Evolutionary conservation across 2,329 filamentous ascomycete species (phyloP), one percentile per base, ranked within the genome.

Genomic region (Davidsoniella eucalypti): DNA sequence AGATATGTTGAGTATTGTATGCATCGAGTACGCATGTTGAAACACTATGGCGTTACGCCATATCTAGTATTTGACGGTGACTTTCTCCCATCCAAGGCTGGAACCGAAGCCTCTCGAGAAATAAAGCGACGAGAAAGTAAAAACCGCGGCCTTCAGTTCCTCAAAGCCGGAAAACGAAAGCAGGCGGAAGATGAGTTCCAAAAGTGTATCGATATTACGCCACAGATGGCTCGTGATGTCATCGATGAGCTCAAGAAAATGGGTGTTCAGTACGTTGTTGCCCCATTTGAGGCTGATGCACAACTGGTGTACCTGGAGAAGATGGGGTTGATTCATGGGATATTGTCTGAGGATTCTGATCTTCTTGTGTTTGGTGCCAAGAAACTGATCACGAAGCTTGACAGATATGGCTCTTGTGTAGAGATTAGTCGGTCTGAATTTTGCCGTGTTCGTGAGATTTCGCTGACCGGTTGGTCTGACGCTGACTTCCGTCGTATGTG

Each of bases 51-150:
- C 21, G 78, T 96, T 39, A 94, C 74, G n/a, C 92, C 92, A 0
- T 98, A 93, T 63, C 68, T 98, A 50, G 84, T 98, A 36, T 98
- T 98, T 62, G 92, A 98, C 65, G 92, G 92, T 55, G 92, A 95
- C 61, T 87, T 84, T 61, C 73, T 98, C 21, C 92, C 92, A 29
- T 94, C 88, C 70, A 98, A 98, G 65, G 82, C 86, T 14, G 77
- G 73, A 25, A 96, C 90, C 1, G 92, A 98, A 62, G 73, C 76
- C 29, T 81, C 84, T 12, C 76, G 92, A 49, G 75, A 75, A n/a
- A 78, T 78, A 56, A 78, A 78, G 54, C 78, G 92, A 44, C 80
- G 87, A 56, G 82, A 90, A 54, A 86, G 80, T 64, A 87, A 77
- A 62, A 77, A 76, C 60, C 63, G 78, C 2, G 92, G 88, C 1